Evolutionary conservation across 805 yeast species (phyloP).

Genomic region (Kodamaea restingae): DNA sequence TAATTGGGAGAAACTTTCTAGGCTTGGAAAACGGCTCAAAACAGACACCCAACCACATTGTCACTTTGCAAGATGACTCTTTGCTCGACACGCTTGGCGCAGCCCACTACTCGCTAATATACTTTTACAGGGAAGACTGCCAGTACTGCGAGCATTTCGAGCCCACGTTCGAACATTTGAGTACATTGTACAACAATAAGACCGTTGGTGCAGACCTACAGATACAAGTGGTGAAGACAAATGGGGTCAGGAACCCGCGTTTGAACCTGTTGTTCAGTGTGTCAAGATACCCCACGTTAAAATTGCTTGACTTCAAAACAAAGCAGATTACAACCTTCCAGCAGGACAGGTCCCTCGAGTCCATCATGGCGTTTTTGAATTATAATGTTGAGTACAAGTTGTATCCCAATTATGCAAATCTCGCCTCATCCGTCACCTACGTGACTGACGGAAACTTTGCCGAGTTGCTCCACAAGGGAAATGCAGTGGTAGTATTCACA

Average conservation of each 20-base stretch:
- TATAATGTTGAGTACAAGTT: conserved; percentile 4
- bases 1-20: no score
- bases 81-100: conserved; percentile 15
- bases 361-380: conserved; percentile 20
- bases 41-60: conserved; percentile 1
- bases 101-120: conserved; percentile 38
- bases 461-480: conserved; percentile 1
- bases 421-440: conserved; percentile 15
- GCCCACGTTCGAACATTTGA: conserved; percentile 36
- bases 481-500: conserved; percentile 23
- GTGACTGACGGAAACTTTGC: conserved; percentile 9
- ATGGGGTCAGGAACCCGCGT: conserved; percentile 25
- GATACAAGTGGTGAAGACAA: conserved; percentile 31
- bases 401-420: conserved; percentile 22
- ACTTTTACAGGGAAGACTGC: conserved; percentile 43
- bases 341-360: conserved; percentile 15
- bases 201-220: conserved; percentile 26
- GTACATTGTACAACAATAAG: conserved; percentile 38
- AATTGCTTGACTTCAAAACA: conserved; percentile 41
- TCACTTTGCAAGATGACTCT: conserved; percentile 11
- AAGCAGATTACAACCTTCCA: conserved; percentile 38
- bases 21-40: no score
- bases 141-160: conserved; percentile 30
- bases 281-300: conserved; percentile 46
- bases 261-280: conserved; percentile 39